Percentiles rank a stretch among this genome's conserved stretches.
phyloP scores from a whole-genome alignment of 202 grass and related monocot genomes.

The Carex arenaria region DNA sequence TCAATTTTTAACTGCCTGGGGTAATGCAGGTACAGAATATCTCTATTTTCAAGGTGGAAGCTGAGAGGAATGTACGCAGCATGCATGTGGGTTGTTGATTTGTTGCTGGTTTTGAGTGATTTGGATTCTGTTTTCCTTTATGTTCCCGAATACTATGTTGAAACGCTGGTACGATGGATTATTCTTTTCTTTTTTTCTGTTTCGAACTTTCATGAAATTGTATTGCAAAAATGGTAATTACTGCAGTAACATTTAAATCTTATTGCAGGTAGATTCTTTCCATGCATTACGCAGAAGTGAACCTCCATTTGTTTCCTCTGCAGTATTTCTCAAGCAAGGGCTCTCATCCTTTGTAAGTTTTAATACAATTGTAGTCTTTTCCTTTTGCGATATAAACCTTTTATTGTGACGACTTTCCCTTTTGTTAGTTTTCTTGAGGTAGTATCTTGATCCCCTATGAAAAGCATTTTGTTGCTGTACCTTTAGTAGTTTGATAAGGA shows the following conservation, averaged over 20 bases:
- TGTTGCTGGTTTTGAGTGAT: conserved; percentile 68
- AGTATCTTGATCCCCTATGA: not conserved
- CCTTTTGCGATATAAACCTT: not conserved
- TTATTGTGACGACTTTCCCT: not conserved
- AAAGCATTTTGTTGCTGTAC: conserved; percentile 1
- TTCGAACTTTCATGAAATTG: conserved; percentile 11
- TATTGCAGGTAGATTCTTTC: conserved; percentile 71
- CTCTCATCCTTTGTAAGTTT: conserved; percentile 72
- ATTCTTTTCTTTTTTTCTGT: conserved; percentile 8
- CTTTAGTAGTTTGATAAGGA: not conserved
- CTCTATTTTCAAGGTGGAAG: conserved; percentile 79
- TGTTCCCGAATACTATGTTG: conserved; percentile 83
- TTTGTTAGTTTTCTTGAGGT: not conserved
- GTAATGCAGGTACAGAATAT: conserved; percentile 56
- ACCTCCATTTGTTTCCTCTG: conserved; percentile 78
- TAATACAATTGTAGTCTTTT: conserved; percentile 15
- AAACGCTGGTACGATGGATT: conserved; percentile 61
- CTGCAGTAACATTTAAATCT: not conserved
- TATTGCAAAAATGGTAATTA: conserved; percentile 6
- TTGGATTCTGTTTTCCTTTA: conserved; percentile 46
- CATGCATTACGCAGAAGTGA: conserved; percentile 85
- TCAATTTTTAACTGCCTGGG: not conserved
- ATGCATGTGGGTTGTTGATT: conserved; percentile 88
- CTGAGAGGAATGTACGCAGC: conserved; percentile 89
- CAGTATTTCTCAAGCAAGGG: conserved; percentile 73